phyloP scores from a whole-genome alignment of 148 eudicot genomes.

The Polygonum maritimum region DNA sequence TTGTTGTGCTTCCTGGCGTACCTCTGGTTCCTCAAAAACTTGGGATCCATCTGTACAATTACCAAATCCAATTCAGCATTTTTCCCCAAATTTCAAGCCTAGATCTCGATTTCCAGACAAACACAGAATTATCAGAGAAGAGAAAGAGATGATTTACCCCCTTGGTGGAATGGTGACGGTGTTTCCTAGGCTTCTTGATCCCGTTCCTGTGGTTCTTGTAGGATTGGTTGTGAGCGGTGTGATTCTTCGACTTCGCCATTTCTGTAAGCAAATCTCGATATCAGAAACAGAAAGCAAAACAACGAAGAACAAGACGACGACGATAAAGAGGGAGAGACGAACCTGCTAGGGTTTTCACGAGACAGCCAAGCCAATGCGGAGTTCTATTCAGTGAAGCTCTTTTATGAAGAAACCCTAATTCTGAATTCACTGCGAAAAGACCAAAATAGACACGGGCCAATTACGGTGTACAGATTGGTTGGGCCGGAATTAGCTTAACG shows the following conservation, averaged over 20 bases:
- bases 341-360: constrained; percentile 10
- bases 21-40: constrained; percentile 92
- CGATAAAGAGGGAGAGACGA: background rate
- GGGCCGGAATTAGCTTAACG: background rate
- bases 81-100: background rate
- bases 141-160: constrained; percentile 38
- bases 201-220: constrained; percentile 77
- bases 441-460: background rate
- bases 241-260: constrained; percentile 92
- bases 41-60: constrained; percentile 64
- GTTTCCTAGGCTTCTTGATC: constrained; percentile 73
- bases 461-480: background rate
- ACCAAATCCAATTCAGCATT: background rate
- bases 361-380: background rate
- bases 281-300: background rate
- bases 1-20: constrained; percentile 92
- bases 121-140: background rate
- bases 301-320: background rate
- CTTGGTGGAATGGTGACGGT: constrained; percentile 77
- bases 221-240: constrained; percentile 86
- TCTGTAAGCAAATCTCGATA: constrained; percentile 6
- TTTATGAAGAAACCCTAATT: constrained; percentile 3
- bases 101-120: background rate
- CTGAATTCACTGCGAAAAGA: background rate
- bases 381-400: background rate